Conservation (phyloP, 495 filamentous ascomycete species). For the Clavariopsis aquatica region DNA sequence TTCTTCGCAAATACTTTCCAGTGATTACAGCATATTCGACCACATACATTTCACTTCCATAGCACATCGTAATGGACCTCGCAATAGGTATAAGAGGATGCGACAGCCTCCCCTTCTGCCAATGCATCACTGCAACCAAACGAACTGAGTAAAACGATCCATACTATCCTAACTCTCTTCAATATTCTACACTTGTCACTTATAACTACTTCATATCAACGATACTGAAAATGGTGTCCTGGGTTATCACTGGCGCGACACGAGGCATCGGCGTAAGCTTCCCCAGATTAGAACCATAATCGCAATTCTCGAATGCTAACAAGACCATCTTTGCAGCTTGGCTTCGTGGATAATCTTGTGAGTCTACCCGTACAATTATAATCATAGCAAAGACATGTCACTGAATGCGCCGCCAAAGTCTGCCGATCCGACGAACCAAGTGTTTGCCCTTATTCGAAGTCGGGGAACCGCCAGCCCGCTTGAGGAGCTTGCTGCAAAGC, state of each 20-base stretch:
- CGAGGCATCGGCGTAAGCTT: conserved; percentile 31
- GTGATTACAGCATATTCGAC: conserved; percentile 23
- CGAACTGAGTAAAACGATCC: conserved; percentile 16
- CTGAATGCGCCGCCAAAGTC: conserved; percentile 25
- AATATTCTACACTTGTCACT: conserved; percentile 17
- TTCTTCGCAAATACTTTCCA: conserved; percentile 30
- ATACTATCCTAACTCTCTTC: conserved; percentile 16
- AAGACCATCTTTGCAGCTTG: conserved; percentile 23
- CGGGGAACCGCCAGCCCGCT: conserved; percentile 24
- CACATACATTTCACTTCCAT: no score
- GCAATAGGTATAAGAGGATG: conserved; percentile 25
- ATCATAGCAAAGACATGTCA: conserved; percentile 16
- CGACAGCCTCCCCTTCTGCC: conserved; percentile 14
- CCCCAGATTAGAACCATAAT: conserved; percentile 10
- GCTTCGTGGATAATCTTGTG: conserved; percentile 26
- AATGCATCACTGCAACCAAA: conserved; percentile 14
- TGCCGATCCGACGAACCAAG: conserved; percentile 25
- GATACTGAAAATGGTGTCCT: conserved; percentile 28
- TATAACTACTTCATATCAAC: no score
- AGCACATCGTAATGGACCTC: conserved; percentile 2
- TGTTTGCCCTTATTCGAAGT: conserved; percentile 30
- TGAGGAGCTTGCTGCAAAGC: conserved; percentile 26
- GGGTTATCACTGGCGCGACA: conserved; percentile 30
- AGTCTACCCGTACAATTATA: conserved; percentile 12
- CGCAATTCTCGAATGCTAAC: conserved; percentile 26